Percentiles rank a stretch among this genome's conserved stretches.
These are phyloP conservation scores for Fusarium nisikadoi DNA, from an alignment of 2,329 filamentous ascomycete species.

Conservation along the genomic window DNA sequence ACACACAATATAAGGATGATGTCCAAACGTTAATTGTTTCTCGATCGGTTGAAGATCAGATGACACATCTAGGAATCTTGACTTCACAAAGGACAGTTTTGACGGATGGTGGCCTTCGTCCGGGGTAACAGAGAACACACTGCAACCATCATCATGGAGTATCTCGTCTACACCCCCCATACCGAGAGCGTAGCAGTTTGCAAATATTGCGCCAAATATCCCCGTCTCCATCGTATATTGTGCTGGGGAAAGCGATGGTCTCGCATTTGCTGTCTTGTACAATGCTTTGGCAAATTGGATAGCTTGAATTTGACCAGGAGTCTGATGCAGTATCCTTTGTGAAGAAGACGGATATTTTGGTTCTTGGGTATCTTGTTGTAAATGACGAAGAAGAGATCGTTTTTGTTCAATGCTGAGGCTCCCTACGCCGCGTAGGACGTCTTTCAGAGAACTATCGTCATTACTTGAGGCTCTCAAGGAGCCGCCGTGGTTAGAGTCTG, in stretches of 20 bases:
- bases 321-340: slow-evolving; percentile 2
- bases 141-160: slow-evolving; percentile 45
- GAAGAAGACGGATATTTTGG: neutral
- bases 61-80: slow-evolving; percentile 39
- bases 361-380: slow-evolving; percentile 30
- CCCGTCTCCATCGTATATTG: slow-evolving; percentile 34
- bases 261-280: slow-evolving; percentile 21
- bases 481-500: neutral
- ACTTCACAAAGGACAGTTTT: slow-evolving; percentile 40
- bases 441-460: slow-evolving; percentile 13
- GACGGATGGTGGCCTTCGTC: slow-evolving; percentile 38
- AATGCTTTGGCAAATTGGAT: slow-evolving; percentile 37
- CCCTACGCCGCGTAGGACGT: slow-evolving; percentile 28
- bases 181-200: slow-evolving; percentile 52
- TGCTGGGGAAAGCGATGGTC: slow-evolving; percentile 25
- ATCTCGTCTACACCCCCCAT: slow-evolving; percentile 42
- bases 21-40: slow-evolving; percentile 47
- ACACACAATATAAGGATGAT: slow-evolving; percentile 50
- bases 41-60: slow-evolving; percentile 48
- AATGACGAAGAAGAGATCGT: slow-evolving; percentile 30
- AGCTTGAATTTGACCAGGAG: slow-evolving; percentile 34
- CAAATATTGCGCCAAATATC: slow-evolving; percentile 50
- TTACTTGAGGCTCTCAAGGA: neutral
- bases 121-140: slow-evolving; percentile 46
- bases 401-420: slow-evolving; percentile 36